A percentile compares a stretch with the other conserved stretches of the same genome.
Evolutionary conservation across 2,329 filamentous ascomycete species (phyloP).

Genomic region (Penicillium sclerotiorum): DNA sequence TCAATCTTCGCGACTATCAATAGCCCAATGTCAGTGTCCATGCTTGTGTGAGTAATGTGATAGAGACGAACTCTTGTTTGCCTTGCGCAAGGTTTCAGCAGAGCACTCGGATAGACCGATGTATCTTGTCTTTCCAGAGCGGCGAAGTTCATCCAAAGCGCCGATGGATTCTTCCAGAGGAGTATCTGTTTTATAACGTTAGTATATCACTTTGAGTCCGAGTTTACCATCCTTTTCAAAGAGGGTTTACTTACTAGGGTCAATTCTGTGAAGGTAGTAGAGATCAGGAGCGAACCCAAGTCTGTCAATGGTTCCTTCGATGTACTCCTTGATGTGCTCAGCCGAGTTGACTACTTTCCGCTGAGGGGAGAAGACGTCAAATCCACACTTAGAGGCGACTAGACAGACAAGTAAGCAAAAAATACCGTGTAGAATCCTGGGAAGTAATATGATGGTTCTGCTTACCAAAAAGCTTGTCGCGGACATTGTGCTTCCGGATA

Average conservation of each 20-base stretch:
- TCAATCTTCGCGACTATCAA: slow-evolving; percentile 51
- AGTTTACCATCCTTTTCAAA: too few species aligned
- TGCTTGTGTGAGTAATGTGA: not conserved
- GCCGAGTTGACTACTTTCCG: slow-evolving; percentile 46
- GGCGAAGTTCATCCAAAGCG: slow-evolving; percentile 51
- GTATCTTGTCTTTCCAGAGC: slow-evolving; percentile 52
- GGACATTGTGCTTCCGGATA: slow-evolving; percentile 54
- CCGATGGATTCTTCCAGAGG: slow-evolving; percentile 53
- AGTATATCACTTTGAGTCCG: too few species aligned
- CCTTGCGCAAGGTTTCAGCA: slow-evolving; percentile 48
- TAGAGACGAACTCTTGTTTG: slow-evolving; percentile 38
- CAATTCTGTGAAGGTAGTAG: slow-evolving; percentile 51
- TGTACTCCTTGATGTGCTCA: slow-evolving; percentile 51
- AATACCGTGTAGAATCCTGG: not conserved
- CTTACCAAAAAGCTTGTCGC: slow-evolving; percentile 53
- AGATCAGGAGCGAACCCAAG: slow-evolving; percentile 52
- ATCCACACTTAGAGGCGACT: slow-evolving; percentile 56
- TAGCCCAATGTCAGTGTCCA: too few species aligned
- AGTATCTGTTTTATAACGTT: too few species aligned
- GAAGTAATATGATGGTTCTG: not conserved
- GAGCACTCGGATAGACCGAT: slow-evolving; percentile 55
- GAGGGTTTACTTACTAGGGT: slow-evolving; percentile 50
- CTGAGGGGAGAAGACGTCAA: slow-evolving; percentile 45
- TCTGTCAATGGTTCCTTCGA: slow-evolving; percentile 54
- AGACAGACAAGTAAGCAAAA: not conserved